A percentile compares a stretch with the other conserved stretches of the same genome.
Evolutionary conservation across 352 stramenopile species (phyloP).

Genomic region (Phytophthora citricola): DNA sequence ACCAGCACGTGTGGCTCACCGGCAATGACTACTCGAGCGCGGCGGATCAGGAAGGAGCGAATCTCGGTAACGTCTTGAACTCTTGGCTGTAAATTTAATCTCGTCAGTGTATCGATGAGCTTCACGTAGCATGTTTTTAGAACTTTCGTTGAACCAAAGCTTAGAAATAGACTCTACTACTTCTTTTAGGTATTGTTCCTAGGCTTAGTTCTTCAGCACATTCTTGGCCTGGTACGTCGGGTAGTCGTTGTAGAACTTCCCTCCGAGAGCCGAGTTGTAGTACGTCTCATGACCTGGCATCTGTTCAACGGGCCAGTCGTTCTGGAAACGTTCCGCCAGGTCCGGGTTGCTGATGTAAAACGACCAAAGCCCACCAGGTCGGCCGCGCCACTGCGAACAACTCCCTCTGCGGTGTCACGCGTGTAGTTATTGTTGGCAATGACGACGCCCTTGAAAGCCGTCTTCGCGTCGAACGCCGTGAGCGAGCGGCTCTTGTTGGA

Average conservation of each 20-base stretch:
- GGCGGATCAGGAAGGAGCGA: background rate
- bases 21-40: constrained; percentile 13
- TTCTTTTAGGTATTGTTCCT: no score
- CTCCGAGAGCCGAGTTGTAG: constrained; percentile 12
- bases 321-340: constrained; percentile 35
- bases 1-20: constrained; percentile 28
- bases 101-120: no score
- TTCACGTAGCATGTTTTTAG: no score
- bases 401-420: constrained; percentile 37
- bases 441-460: constrained; percentile 41
- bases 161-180: no score
- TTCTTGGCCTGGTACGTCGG: constrained; percentile 12
- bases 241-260: constrained; percentile 29
- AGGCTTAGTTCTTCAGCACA: constrained; percentile 5
- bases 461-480: constrained; percentile 40
- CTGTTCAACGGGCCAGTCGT: constrained; percentile 19
- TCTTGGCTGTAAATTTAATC: background rate
- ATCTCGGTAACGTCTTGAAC: constrained; percentile 1
- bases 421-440: constrained; percentile 48
- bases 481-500: constrained; percentile 30
- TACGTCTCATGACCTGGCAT: constrained; percentile 17
- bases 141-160: no score
- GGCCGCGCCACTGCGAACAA: constrained; percentile 35
- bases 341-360: constrained; percentile 69
- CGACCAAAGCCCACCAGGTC: constrained; percentile 58